Base-by-base conservation (phyloP, 192 early-diverging fungal species). In the Dimargaris xerosporica region DNA sequence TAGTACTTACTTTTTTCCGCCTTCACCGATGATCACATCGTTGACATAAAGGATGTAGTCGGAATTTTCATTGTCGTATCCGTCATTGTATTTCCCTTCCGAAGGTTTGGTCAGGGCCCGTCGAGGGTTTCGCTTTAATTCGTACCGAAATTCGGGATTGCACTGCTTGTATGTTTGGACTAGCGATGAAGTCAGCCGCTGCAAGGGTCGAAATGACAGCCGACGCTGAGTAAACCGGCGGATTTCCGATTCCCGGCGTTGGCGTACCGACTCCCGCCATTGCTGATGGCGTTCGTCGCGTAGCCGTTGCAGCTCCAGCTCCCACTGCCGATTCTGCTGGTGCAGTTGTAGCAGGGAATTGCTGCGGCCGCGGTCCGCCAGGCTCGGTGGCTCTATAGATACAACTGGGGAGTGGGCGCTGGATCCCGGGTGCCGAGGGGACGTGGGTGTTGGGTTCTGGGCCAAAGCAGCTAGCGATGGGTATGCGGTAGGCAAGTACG, bases 21-120 rank as follows among this genome's bases (percentile, higher is more conserved):
- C 88, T 63, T 87, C 84, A 28, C 78, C 79, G n/a, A 94, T 94
- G n/a, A 99, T 72, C 16, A 95, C 85, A 66, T 99, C 96, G 68
- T 94, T 95, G 60, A 96, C 94, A 70, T 91, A 91, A 39, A 99
- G 78, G 62, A 99, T 91, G 69, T 96, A 99, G 69, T 99, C 96
- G 64, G 76, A 87, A 69, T 99, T 91, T 67, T 88, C 87, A 71
- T 99, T 99, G 68, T 99, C 96, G 65, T 80, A 84, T 11, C 92
- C 93, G 58, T 94, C 87, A 67, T 97, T 99, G 65, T 84, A 82
- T 21, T 80, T 77, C 3, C 88, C 86, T 63, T 97, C 91, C 25
- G 87, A 88, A 0, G 96, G 96, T 62, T 97, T 91, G 9, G 96
- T 99, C 51, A 99, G 70, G 12, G 93, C 92, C 26, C 96, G 75